Percentiles rank a stretch among this genome's conserved stretches.
These are phyloP conservation scores for Amoebophrya sp. DNA, from an alignment of 169 alveolate species.

Conservation along the genomic window DNA sequence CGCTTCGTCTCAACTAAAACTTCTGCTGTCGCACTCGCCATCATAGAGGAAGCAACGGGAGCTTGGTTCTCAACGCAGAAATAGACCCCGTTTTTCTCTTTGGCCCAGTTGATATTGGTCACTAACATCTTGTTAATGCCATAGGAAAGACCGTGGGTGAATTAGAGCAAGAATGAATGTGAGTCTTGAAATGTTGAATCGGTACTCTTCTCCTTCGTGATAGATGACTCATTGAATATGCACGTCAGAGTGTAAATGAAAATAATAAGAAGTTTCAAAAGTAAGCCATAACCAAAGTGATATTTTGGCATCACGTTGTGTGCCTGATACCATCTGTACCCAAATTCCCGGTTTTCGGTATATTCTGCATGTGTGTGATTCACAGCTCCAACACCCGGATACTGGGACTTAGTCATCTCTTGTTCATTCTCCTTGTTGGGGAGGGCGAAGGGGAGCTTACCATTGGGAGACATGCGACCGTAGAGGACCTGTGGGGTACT, in stretches of 20 bases:
- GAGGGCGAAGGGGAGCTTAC: conserved; percentile 3
- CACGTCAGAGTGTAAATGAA: no score
- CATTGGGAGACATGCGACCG: neutral
- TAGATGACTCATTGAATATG: no score
- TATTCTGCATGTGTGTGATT: neutral
- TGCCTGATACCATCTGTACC: neutral
- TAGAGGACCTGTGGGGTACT: neutral
- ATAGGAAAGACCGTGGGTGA: conserved; percentile 20
- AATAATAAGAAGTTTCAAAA: no score
- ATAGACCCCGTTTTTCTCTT: neutral
- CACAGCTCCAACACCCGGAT: neutral
- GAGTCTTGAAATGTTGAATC: no score
- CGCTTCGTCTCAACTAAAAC: no score
- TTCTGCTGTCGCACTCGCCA: no score
- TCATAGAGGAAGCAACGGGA: no score
- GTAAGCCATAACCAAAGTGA: neutral
- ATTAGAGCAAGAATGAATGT: no score
- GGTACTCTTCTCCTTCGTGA: no score
- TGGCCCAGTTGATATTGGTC: neutral
- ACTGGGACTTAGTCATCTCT: neutral
- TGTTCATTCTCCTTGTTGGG: conserved; percentile 3
- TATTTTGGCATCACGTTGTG: neutral
- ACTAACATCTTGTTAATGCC: neutral
- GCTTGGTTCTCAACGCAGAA: conserved; percentile 1
- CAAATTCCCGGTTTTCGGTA: neutral